phyloP scores from a whole-genome alignment of 768 basidiomycete genomes.

The Lactarius sp. region DNA sequence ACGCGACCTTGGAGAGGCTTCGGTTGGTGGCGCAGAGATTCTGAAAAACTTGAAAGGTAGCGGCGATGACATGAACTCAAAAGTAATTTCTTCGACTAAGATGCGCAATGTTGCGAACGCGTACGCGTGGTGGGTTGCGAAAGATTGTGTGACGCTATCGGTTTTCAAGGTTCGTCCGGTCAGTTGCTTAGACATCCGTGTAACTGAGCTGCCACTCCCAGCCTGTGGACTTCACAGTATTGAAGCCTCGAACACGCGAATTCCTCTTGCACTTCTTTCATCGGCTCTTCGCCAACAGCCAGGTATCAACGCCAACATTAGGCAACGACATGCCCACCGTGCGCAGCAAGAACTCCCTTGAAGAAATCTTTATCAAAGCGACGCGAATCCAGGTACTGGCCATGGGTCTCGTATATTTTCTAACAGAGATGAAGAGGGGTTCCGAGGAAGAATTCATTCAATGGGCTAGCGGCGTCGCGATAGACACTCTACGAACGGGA shows the following conservation, averaged over 20 bases:
- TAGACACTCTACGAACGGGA: constrained; percentile 62
- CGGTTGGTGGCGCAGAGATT: constrained; percentile 74
- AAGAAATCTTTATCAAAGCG: constrained; percentile 77
- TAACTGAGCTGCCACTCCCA: constrained; percentile 30
- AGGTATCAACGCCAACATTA: constrained; percentile 65
- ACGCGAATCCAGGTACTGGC: constrained; percentile 59
- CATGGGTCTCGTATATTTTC: constrained; percentile 71
- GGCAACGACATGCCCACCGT: constrained; percentile 37
- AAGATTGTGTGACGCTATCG: constrained; percentile 66
- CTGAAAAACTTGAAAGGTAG: constrained; percentile 55
- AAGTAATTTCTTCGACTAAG: constrained; percentile 52
- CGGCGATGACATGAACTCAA: constrained; percentile 43
- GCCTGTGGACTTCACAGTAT: constrained; percentile 82
- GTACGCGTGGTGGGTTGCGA: constrained; percentile 92
- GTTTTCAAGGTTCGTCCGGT: constrained; percentile 68
- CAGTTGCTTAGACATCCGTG: not conserved
- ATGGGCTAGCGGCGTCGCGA: constrained; percentile 66
- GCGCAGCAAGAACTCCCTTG: constrained; percentile 56
- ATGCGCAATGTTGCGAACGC: constrained; percentile 73
- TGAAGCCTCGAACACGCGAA: constrained; percentile 54
- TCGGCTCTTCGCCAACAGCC: constrained; percentile 68
- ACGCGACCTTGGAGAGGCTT: constrained; percentile 80
- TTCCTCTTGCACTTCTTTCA: constrained; percentile 73
- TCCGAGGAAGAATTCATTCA: constrained; percentile 42
- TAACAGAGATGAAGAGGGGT: constrained; percentile 39